These are phyloP conservation scores for Lactifluus volemus DNA, from an alignment of 768 basidiomycete genomes.

Conservation along the genomic window DNA sequence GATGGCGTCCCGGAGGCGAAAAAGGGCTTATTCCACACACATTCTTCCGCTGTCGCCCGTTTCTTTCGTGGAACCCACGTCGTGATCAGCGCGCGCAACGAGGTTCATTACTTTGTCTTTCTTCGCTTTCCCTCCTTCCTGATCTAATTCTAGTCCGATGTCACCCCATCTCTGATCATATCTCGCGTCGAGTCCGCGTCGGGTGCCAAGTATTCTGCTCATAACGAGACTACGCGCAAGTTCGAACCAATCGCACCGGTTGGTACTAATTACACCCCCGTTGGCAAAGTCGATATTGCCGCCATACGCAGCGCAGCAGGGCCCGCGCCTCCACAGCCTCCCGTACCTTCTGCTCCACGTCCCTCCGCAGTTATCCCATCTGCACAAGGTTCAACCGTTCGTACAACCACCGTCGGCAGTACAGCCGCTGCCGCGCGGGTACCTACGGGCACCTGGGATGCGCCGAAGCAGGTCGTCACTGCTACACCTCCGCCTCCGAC, in stretches of 20 bases:
- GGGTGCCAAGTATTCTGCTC: slow-evolving; percentile 82
- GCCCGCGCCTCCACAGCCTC: slow-evolving; percentile 14
- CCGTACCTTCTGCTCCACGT: slow-evolving; percentile 31
- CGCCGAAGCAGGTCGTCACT: slow-evolving; percentile 33
- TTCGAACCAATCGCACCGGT: slow-evolving; percentile 77
- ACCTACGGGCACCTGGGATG: slow-evolving; percentile 53
- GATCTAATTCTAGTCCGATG: slow-evolving; percentile 51
- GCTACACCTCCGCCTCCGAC: slow-evolving; percentile 29
- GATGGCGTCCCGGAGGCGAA: slow-evolving; percentile 90
- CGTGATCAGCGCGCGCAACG: slow-evolving; percentile 78
- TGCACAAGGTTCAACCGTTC: slow-evolving; percentile 23
- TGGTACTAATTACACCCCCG: slow-evolving; percentile 65
- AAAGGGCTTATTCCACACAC: slow-evolving; percentile 89
- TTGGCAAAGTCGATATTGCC: slow-evolving; percentile 65
- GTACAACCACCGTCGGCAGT: slow-evolving; percentile 24
- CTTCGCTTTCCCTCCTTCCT: neutral
- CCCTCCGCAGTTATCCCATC: slow-evolving; percentile 30
- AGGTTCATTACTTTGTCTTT: slow-evolving; percentile 38
- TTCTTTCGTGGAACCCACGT: slow-evolving; percentile 83
- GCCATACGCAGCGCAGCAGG: slow-evolving; percentile 33
- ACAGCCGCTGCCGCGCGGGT: slow-evolving; percentile 29
- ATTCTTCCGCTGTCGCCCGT: slow-evolving; percentile 68
- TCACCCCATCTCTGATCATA: slow-evolving; percentile 72
- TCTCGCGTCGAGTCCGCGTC: slow-evolving; percentile 81
- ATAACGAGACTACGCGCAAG: slow-evolving; percentile 66